Evolutionary conservation across 2,329 filamentous ascomycete species (phyloP).

Genomic region (Sclerotinia glacialis): DNA sequence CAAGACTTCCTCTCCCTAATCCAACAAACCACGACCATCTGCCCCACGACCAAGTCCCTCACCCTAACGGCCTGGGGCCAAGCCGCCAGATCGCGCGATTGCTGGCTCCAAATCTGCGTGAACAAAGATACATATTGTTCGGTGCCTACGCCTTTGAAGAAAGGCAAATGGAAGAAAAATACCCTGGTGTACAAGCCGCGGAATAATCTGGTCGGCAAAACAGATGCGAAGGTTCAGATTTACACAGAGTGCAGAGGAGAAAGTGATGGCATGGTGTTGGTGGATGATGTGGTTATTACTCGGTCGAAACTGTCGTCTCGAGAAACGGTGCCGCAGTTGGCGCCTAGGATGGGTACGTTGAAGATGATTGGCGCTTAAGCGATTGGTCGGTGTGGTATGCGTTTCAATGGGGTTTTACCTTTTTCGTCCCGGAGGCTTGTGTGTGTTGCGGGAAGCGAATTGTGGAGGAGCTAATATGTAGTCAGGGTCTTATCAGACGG

Average conservation of each 20-base stretch:
- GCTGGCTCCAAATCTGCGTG: constrained; percentile 20
- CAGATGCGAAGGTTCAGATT: constrained; percentile 1
- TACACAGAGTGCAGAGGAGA: constrained; percentile 18
- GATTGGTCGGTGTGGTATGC: too few species aligned
- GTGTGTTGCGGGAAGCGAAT: background rate
- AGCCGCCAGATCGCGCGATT: constrained; percentile 10
- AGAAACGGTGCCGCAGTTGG: background rate
- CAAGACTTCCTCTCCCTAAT: constrained; percentile 11
- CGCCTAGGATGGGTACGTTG: background rate
- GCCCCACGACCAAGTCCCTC: background rate
- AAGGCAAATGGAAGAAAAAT: constrained; percentile 22
- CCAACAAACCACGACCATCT: constrained; percentile 19
- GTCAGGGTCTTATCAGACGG: background rate
- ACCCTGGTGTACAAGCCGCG: constrained; percentile 7
- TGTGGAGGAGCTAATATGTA: background rate
- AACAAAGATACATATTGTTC: constrained; percentile 19
- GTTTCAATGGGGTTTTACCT: too few species aligned
- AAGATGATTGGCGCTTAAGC: background rate
- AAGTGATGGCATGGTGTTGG: constrained; percentile 7
- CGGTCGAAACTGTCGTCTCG: background rate
- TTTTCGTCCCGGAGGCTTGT: background rate
- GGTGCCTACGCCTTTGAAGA: background rate
- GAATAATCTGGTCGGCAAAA: background rate
- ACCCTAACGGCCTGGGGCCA: constrained; percentile 11
- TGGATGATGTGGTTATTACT: constrained; percentile 13